Evolutionary conservation across 1,284 basidiomycete genomes (phyloP).

Genomic region (Boletus sp.): DNA sequence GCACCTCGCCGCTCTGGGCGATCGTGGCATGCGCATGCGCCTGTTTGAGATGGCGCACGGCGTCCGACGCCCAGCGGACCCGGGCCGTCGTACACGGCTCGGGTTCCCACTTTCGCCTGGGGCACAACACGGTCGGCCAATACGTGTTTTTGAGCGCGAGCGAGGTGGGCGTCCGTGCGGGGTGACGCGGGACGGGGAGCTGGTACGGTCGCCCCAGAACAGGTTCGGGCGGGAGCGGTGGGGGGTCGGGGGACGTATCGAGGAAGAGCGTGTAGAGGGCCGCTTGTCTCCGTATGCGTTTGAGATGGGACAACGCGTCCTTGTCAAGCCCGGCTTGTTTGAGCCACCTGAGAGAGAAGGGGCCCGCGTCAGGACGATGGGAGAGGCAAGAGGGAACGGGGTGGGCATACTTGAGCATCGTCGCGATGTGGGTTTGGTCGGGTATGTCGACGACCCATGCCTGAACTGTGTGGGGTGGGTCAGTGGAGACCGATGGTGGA

Average conservation of each 20-base stretch:
- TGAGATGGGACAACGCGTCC: conserved; percentile 68
- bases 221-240: conserved; percentile 38
- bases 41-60: conserved; percentile 50
- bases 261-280: conserved; percentile 53
- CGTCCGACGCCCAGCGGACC: conserved; percentile 70
- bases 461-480: conserved; percentile 35
- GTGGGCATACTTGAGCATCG: conserved; percentile 57
- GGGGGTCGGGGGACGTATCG: conserved; percentile 36
- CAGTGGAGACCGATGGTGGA: not conserved
- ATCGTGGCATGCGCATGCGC: conserved; percentile 46
- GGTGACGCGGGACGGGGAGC: conserved; percentile 61
- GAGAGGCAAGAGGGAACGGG: conserved; percentile 3
- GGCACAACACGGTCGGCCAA: conserved; percentile 83
- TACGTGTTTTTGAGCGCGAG: conserved; percentile 61
- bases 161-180: conserved; percentile 70
- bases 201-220: conserved; percentile 48
- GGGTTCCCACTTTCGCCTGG: conserved; percentile 63
- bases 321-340: conserved; percentile 57
- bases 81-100: conserved; percentile 66
- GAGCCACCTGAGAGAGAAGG: conserved; percentile 49
- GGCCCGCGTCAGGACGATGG: conserved; percentile 7
- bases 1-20: conserved; percentile 52
- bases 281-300: conserved; percentile 64
- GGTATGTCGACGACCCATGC: conserved; percentile 88
- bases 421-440: conserved; percentile 56